Conservation (phyloP, 257 asterid genomes). For the Nyctanthes arbortristis region DNA sequence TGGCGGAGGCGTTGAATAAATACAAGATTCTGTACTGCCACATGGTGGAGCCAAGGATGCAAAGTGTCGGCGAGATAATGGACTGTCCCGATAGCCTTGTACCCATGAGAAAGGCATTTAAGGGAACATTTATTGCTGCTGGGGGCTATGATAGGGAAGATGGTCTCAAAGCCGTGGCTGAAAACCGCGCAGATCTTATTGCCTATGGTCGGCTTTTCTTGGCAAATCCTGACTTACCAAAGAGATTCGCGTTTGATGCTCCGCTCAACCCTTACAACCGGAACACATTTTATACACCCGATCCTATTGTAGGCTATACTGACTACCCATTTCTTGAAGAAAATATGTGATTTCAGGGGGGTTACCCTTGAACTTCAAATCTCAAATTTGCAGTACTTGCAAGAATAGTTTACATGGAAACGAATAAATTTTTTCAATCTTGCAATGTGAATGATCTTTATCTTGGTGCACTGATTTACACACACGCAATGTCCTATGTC, state of each 20-base stretch:
- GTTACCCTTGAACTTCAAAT: too few species aligned
- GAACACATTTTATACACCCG: conserved; percentile 49
- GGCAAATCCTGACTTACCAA: too few species aligned
- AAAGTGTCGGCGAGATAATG: conserved; percentile 11
- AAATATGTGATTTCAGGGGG: too few species aligned
- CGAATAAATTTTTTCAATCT: too few species aligned
- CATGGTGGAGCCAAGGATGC: conserved; percentile 70
- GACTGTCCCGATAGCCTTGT: conserved; percentile 44
- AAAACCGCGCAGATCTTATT: conserved; percentile 53
- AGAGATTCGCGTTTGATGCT: conserved; percentile 52
- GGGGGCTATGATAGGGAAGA: conserved; percentile 65
- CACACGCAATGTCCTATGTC: not conserved
- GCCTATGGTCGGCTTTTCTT: too few species aligned
- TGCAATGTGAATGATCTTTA: not conserved
- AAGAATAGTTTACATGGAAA: too few species aligned
- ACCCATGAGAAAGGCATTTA: too few species aligned
- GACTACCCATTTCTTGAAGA: too few species aligned
- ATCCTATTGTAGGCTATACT: too few species aligned
- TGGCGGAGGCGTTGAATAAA: too few species aligned
- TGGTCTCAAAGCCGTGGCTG: conserved; percentile 57
- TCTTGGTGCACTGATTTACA: not conserved
- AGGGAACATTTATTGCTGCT: conserved; percentile 62
- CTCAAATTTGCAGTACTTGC: too few species aligned
- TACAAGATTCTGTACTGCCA: too few species aligned
- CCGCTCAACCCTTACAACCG: conserved; percentile 57